Evolutionary conservation across 2,329 filamentous ascomycete species (phyloP).

Genomic region (Aplosporella prunicola): DNA sequence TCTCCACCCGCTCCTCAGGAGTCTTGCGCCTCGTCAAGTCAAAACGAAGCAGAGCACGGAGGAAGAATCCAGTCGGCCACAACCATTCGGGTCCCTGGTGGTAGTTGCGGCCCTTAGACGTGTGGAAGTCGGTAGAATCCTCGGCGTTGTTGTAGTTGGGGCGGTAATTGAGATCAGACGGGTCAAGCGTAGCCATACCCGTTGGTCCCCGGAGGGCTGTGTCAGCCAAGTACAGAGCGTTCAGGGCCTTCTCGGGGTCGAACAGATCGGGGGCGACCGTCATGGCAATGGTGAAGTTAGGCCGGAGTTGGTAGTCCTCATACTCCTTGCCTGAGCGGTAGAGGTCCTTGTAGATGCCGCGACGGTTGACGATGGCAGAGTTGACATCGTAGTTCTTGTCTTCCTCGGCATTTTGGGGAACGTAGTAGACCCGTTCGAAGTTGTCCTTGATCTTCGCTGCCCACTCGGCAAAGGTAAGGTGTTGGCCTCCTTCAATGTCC

Average conservation of each 20-base stretch:
- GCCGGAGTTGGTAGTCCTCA: slow-evolving; percentile 91
- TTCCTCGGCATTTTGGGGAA: slow-evolving; percentile 60
- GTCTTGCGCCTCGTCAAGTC: slow-evolving; percentile 64
- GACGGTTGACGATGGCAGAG: slow-evolving; percentile 67
- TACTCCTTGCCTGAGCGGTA: slow-evolving; percentile 92
- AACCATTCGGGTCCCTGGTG: slow-evolving; percentile 98
- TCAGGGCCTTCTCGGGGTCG: slow-evolving; percentile 64
- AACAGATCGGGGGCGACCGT: slow-evolving; percentile 85
- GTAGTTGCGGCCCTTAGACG: slow-evolving; percentile 91
- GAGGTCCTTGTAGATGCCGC: slow-evolving; percentile 96
- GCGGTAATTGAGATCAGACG: slow-evolving; percentile 82
- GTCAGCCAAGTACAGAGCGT: slow-evolving; percentile 73
- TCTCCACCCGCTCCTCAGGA: slow-evolving; percentile 64
- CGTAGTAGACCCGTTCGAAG: slow-evolving; percentile 88
- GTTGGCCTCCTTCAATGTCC: slow-evolving; percentile 48
- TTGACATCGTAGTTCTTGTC: slow-evolving; percentile 76
- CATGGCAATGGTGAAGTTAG: slow-evolving; percentile 96
- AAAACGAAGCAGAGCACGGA: slow-evolving; percentile 84
- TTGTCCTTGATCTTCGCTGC: slow-evolving; percentile 67
- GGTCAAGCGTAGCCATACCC: slow-evolving; percentile 94
- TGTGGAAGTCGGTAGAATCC: slow-evolving; percentile 83
- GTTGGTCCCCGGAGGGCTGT: slow-evolving; percentile 71
- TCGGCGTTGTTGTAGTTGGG: slow-evolving; percentile 94
- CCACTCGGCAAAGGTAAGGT: slow-evolving; percentile 70
- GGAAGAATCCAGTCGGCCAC: slow-evolving; percentile 94